A percentile compares a stretch with the other conserved stretches of the same genome.
Conservation (phyloP, 2,329 filamentous ascomycete species). For the Tolypocladium nubicola region DNA sequence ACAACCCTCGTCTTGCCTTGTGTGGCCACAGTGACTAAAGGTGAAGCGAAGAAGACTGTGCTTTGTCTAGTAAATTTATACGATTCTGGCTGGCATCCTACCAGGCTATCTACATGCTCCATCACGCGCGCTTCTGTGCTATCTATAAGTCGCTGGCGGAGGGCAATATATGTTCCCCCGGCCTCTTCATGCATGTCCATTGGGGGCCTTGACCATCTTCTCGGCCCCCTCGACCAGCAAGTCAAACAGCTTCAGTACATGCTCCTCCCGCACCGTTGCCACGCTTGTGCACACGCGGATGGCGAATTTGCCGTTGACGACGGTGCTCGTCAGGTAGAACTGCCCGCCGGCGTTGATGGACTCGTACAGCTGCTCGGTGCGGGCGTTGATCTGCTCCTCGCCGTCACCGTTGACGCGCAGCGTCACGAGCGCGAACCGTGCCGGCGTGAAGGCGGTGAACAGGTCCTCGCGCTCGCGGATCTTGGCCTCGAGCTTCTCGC, state of each 20-base stretch:
- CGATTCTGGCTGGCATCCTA: neutral
- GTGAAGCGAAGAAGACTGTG: neutral
- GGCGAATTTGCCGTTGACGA: constrained; percentile 62
- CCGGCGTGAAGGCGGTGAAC: constrained; percentile 64
- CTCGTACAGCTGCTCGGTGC: constrained; percentile 70
- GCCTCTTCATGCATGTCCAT: neutral
- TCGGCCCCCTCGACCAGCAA: constrained; percentile 57
- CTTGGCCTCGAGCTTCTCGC: constrained; percentile 57
- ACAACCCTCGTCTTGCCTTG: too few species aligned
- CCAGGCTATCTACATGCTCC: neutral
- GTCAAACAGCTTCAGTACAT: constrained; percentile 64
- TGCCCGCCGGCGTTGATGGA: constrained; percentile 61
- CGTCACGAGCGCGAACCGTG: constrained; percentile 70
- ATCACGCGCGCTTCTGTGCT: neutral
- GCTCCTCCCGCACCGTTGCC: constrained; percentile 61
- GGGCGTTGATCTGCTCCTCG: constrained; percentile 47
- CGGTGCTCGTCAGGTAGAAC: constrained; percentile 73
- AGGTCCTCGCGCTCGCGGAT: constrained; percentile 52
- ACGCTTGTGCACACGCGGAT: constrained; percentile 69
- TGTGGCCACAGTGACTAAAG: neutral
- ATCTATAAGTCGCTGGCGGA: neutral
- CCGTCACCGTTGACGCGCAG: constrained; percentile 45
- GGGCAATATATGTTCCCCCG: neutral
- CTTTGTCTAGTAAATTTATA: neutral
- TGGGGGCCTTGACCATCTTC: constrained; percentile 25